A percentile compares a stretch with the other conserved stretches of the same genome.
Conservation (phyloP, 192 early-diverging fungal genomes). For the Backusella sp. region DNA sequence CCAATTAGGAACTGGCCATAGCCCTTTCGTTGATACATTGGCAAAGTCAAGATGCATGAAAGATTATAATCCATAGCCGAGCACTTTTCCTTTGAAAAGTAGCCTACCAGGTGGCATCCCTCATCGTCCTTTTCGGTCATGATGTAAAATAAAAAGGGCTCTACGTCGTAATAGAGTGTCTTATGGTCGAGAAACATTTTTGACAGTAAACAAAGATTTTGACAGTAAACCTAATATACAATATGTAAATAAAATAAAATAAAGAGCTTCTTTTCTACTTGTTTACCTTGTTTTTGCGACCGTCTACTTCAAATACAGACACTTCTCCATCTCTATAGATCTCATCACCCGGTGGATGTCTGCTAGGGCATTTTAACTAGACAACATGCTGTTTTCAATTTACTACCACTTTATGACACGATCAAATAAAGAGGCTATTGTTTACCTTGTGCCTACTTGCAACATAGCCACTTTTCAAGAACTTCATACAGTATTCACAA, state of each 20-base stretch:
- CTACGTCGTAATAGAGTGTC: conserved; percentile 96
- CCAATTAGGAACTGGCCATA: conserved; percentile 92
- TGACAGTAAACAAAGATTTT: conserved; percentile 93
- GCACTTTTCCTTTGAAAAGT: conserved; percentile 86
- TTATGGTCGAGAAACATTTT: conserved; percentile 98
- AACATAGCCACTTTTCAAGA: conserved; percentile 89
- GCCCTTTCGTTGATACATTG: conserved; percentile 82
- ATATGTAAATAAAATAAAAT: neutral
- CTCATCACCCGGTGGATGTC: conserved; percentile 91
- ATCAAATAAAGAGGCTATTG: neutral
- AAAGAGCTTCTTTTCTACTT: neutral
- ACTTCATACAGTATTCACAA: conserved; percentile 98
- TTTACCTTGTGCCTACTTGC: conserved; percentile 71
- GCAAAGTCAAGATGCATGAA: conserved; percentile 89
- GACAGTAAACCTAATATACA: conserved; percentile 77
- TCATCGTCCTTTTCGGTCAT: conserved; percentile 78
- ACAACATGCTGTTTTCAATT: neutral
- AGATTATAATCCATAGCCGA: conserved; percentile 83
- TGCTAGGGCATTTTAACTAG: conserved; percentile 69
- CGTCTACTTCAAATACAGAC: conserved; percentile 96
- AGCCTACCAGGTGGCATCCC: conserved; percentile 94
- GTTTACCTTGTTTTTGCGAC: conserved; percentile 86
- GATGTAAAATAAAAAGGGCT: conserved; percentile 98
- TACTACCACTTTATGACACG: neutral
- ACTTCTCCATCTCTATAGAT: conserved; percentile 87